phyloP scores from a whole-genome alignment of 169 alveolate genomes.

The Blepharisma undulans region DNA sequence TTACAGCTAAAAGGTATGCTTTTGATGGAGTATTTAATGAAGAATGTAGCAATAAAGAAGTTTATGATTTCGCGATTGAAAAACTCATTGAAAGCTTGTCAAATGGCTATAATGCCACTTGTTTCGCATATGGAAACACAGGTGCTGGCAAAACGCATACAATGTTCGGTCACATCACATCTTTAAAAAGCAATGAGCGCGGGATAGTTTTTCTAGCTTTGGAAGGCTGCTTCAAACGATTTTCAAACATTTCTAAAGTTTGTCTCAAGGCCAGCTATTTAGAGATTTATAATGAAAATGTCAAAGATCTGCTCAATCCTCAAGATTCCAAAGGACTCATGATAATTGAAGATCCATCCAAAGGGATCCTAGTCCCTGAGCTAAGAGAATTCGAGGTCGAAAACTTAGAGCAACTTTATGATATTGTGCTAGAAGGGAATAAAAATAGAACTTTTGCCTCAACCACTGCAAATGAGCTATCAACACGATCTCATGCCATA shows the following conservation, averaged over 20 bases:
- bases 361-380: slow-evolving; percentile 90
- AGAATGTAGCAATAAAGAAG: slow-evolving; percentile 74
- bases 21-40: slow-evolving; percentile 79
- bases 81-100: slow-evolving; percentile 87
- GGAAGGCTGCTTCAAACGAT: slow-evolving; percentile 81
- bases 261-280: slow-evolving; percentile 73
- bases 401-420: slow-evolving; percentile 84
- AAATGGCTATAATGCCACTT: slow-evolving; percentile 92
- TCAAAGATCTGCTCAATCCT: slow-evolving; percentile 86
- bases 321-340: slow-evolving; percentile 82
- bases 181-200: slow-evolving; percentile 72
- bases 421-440: slow-evolving; percentile 88
- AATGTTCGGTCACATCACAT: slow-evolving; percentile 90
- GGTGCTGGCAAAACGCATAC: slow-evolving; percentile 99
- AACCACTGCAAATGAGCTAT: slow-evolving; percentile 91
- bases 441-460: slow-evolving; percentile 89
- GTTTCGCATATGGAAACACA: slow-evolving; percentile 97
- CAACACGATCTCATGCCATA: slow-evolving; percentile 90
- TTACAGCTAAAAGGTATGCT: background rate
- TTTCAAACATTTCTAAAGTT: slow-evolving; percentile 49
- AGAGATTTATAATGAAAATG: slow-evolving; percentile 92
- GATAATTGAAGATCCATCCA: slow-evolving; percentile 91
- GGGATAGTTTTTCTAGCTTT: slow-evolving; percentile 91
- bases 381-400: slow-evolving; percentile 75
- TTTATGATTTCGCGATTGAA: slow-evolving; percentile 88